Base-by-base conservation (phyloP, 139 green algal genomes). In the Coccomyxa sp. region DNA sequence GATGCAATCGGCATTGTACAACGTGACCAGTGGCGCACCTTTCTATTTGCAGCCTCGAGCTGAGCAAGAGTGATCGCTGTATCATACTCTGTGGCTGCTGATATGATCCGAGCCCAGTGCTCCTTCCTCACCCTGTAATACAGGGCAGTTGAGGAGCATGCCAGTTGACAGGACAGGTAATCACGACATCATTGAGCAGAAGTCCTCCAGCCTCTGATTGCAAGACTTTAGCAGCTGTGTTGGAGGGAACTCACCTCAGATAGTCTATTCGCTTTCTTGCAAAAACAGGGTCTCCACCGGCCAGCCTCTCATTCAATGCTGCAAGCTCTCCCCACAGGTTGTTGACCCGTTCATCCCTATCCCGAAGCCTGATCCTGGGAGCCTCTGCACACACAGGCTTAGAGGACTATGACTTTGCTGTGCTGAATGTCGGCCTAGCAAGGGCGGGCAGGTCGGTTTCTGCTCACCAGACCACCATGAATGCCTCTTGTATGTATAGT, bases 31-130 rank as follows among this genome's bases (percentile, higher is more conserved):
- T 6, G 16, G 29, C 80, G 6, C 72, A 93, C 92, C 79, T 92
- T 87, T 2, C 74, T 37, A 70, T 88, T 91, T 35, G 92, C 92
- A 74, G 92, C 89, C 84, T 97, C 92, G 24, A 97, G 92, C 36
- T 85, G 33, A 6, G 72, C 81, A 55, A 97, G 79, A 6, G 92
- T 97, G 58, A 89, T 89, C 35, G 83, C 84, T 12, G 84, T 86
- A n/a, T 97, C 92, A 18, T 85, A 54, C 73, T 87, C 84, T 7
- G 82, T 90, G 24, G 95, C 84, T 39, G 88, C 84, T 41, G 95
- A 79, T 76, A 91, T 94, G 22, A 96, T 88, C 73, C 84, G 78
- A 78, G 93, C 88, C 92, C 92, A 97, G 80, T 90, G 91, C 37
- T 83, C 77, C 35, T 87, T 73, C 24, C 29, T 22, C 24, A 35